Evolutionary conservation across 1,139 yeast genomes (phyloP).

Genomic region (Taphrina wiesneri): DNA sequence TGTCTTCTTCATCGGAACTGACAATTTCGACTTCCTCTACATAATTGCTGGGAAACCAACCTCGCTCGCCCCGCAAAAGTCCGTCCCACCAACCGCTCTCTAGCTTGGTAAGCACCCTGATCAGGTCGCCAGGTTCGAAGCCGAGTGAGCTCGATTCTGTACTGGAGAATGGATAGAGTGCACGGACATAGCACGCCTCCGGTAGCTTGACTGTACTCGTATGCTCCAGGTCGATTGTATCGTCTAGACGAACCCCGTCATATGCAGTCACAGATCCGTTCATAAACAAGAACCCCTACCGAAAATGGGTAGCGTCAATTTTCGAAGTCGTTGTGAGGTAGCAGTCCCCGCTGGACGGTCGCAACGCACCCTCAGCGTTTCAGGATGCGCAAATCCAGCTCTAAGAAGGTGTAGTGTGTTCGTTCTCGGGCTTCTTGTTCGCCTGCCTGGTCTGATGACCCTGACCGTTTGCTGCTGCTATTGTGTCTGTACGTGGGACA

Average conservation of each 20-base stretch:
- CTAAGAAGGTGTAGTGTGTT: too few relatives aligned
- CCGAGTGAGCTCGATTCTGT: conserved; percentile 70
- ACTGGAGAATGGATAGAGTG: conserved; percentile 73
- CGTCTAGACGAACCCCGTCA: not conserved
- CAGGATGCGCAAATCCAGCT: not conserved
- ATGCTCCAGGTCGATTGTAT: not conserved
- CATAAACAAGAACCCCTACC: not conserved
- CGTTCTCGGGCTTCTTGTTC: not conserved
- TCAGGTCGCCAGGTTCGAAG: conserved; percentile 69
- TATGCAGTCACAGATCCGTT: not conserved
- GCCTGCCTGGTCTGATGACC: not conserved
- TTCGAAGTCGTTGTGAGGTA: too few relatives aligned
- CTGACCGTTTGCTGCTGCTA: not conserved
- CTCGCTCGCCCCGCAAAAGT: conserved; percentile 42
- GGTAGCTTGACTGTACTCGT: not conserved
- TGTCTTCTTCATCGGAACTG: conserved; percentile 46
- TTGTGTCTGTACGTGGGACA: too few relatives aligned
- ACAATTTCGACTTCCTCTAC: conserved; percentile 44
- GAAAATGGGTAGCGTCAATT: not conserved
- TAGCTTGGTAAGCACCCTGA: conserved; percentile 58
- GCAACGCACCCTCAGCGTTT: not conserved
- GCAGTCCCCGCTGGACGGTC: not conserved
- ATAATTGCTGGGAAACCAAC: conserved; percentile 48
- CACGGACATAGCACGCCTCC: conserved; percentile 51
- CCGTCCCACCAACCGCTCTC: conserved; percentile 50